Evolutionary conservation across 2,329 filamentous ascomycete genomes (phyloP).

Genomic region (Tolypocladium tundrense): DNA sequence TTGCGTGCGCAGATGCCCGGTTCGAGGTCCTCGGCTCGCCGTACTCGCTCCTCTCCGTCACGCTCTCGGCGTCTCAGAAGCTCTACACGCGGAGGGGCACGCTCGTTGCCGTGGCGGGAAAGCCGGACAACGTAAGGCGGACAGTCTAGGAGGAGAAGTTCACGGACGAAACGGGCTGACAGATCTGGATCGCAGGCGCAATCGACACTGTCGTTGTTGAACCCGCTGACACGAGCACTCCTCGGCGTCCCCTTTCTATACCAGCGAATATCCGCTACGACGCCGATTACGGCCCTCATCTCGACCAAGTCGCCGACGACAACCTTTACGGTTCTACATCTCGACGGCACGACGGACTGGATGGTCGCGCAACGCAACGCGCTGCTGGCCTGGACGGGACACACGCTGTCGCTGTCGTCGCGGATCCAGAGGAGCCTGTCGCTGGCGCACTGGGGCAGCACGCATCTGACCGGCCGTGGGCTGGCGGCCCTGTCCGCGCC

Average conservation of each 20-base stretch:
- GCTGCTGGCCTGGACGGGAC: slow-evolving; percentile 92
- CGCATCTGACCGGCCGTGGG: slow-evolving; percentile 77
- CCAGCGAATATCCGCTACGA: slow-evolving; percentile 79
- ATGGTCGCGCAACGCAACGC: slow-evolving; percentile 81
- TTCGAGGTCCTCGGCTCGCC: slow-evolving; percentile 91
- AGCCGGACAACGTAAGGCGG: slow-evolving; percentile 68
- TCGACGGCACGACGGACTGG: slow-evolving; percentile 94
- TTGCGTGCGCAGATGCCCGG: slow-evolving; percentile 61
- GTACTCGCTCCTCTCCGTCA: slow-evolving; percentile 88
- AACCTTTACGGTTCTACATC: slow-evolving; percentile 75
- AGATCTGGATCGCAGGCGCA: slow-evolving; percentile 48
- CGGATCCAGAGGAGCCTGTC: slow-evolving; percentile 65
- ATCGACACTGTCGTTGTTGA: slow-evolving; percentile 79
- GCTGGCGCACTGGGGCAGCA: slow-evolving; percentile 84
- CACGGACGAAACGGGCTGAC: slow-evolving; percentile 1
- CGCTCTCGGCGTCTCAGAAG: slow-evolving; percentile 83
- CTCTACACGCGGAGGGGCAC: slow-evolving; percentile 90
- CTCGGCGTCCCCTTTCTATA: slow-evolving; percentile 92
- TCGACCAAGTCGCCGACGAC: slow-evolving; percentile 79
- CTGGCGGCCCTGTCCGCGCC: slow-evolving; percentile 75
- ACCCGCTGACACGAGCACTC: slow-evolving; percentile 68
- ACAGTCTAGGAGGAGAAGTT: background rate
- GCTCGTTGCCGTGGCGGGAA: slow-evolving; percentile 79
- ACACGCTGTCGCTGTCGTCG: slow-evolving; percentile 67
- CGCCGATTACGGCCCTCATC: slow-evolving; percentile 78